Percentiles rank a stretch among this genome's conserved stretches.
Evolutionary conservation across 164 flowering plant species (phyloP).

Genomic region (Berberis thunbergii): DNA sequence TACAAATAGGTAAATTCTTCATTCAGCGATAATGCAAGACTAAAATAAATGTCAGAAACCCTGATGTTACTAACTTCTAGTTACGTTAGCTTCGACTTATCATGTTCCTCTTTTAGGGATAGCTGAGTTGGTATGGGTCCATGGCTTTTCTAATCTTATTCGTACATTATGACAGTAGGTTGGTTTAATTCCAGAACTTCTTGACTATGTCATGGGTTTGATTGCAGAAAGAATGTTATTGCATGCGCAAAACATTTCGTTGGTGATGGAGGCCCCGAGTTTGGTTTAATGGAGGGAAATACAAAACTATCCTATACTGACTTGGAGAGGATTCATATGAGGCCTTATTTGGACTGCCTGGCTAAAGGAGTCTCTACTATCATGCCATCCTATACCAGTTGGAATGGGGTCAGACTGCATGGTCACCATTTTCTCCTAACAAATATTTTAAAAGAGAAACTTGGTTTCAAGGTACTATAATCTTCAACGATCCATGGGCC

Average conservation of each 20-base stretch:
- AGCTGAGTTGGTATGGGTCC: too few relatives aligned
- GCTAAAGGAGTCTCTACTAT: constrained; percentile 25
- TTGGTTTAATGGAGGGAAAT: constrained; percentile 28
- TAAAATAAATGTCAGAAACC: too few relatives aligned
- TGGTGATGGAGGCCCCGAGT: constrained; percentile 32
- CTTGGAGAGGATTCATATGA: constrained; percentile 20
- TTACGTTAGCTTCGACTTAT: too few relatives aligned
- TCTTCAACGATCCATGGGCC: too few relatives aligned
- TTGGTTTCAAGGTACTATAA: constrained; percentile 3
- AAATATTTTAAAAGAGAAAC: constrained; percentile 17
- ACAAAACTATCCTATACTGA: constrained; percentile 12
- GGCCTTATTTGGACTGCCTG: constrained; percentile 21
- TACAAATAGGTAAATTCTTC: too few relatives aligned
- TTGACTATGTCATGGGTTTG: not conserved
- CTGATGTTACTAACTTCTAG: too few relatives aligned
- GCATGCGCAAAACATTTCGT: constrained; percentile 31
- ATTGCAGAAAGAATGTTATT: constrained; percentile 7
- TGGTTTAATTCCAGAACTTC: too few relatives aligned
- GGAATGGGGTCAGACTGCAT: constrained; percentile 32
- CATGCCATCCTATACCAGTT: constrained; percentile 31
- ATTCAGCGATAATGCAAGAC: too few relatives aligned
- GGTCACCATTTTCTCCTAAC: constrained; percentile 17
- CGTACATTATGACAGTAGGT: too few relatives aligned
- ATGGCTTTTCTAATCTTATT: too few relatives aligned
- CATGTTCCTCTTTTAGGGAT: too few relatives aligned